Base-by-base conservation (phyloP, 257 asterid genomes). In the Nicotiana otophora region DNA sequence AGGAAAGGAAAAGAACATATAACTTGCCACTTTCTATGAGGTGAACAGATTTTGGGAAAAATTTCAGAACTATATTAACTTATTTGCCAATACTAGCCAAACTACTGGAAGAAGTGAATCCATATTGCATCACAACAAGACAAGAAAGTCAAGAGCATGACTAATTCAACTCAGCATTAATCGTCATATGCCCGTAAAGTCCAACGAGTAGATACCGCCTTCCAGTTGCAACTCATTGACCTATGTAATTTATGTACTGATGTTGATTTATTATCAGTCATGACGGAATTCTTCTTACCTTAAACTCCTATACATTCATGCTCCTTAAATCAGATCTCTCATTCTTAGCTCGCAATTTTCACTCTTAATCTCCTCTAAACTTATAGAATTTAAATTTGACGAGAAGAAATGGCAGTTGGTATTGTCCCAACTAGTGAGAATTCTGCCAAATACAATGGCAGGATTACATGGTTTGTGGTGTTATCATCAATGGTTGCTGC, bases 401-500 rank as follows among this genome's bases (percentile, higher is more conserved):
- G 81, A 64, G 36, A 82, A 57, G 42, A n/a, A 51, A 86, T 83
- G 88, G 83, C 77, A 53, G 15, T 68, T 62, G 62, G 82, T 74
- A 74, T 74, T 74, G 26, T 31, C 10, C 26, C 62, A 48, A 34
- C 78, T 23, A 61, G 66, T 61, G 84, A 86, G 55, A 23, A 2
- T 48, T 74, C 33, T 33, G 70, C n/a, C 5, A 36, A 54, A 14
- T 87, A 87, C 60, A 87, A 84, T 74, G 86, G 80, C 15, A 82
- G 61, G 77, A 67, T 84, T 34, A 87, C 87, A 42, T 54, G 85
- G 77, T 82, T 84, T 66, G 82, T 87, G 83, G 80, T 84, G 63
- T 78, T 79, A 26, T 84, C 87, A 54, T 87, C 82, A 17, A 78
- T 85, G 10, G 62, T 87, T 31, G 89, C 89, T 7, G 84, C 89